Base-by-base conservation (phyloP, 1,284 basidiomycete species). In the Athelia sp. region DNA sequence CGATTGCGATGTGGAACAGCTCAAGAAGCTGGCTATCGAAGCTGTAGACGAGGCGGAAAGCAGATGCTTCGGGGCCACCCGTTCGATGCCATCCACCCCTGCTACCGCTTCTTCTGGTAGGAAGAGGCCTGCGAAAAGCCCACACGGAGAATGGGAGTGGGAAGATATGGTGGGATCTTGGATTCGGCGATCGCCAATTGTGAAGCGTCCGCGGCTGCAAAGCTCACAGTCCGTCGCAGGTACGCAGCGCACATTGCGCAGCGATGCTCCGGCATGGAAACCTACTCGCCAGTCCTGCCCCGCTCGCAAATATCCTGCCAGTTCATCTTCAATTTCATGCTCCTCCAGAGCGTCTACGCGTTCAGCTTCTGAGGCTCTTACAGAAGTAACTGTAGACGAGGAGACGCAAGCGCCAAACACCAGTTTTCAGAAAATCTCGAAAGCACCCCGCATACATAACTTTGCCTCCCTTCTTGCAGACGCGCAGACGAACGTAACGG, bases 1-100 rank as follows among this genome's bases (percentile, higher is more conserved):
- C 32, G 54, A 55, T 22, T 42, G 50, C 2, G 57, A 64, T 44
- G 56, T 73, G 22, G 62, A 64, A 48, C 52, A 52, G 19, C 69
- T 72, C 52, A 66, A 71, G 31, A 57, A 58, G 34, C 59, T 65
- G 45, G 58, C 82, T 21, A 74, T 82, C 47, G 69, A 71, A 24
- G 59, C 61, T 10, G 72, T 78, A 14, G 78, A 79, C 26, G 65
- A 69, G 17, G 76, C 77, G 6, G 81, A 82, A 59, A 59, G 62
- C 22, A 65, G 68, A 29, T 76, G 71, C 52, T 70, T 78, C 54
- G 66, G 66, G 40, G 24, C 26, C 13, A 13, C 26, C 21, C 34
- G 45, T 32, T 47, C 31, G 17, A 11, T 40, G 15, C 19, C 34
- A 8, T 3, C 22, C 17, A 40, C 46, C 22, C 46, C 46, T 18